These are phyloP conservation scores for Phoma herbarum DNA, from an alignment of 2,329 filamentous ascomycete genomes.

Conservation along the genomic window DNA sequence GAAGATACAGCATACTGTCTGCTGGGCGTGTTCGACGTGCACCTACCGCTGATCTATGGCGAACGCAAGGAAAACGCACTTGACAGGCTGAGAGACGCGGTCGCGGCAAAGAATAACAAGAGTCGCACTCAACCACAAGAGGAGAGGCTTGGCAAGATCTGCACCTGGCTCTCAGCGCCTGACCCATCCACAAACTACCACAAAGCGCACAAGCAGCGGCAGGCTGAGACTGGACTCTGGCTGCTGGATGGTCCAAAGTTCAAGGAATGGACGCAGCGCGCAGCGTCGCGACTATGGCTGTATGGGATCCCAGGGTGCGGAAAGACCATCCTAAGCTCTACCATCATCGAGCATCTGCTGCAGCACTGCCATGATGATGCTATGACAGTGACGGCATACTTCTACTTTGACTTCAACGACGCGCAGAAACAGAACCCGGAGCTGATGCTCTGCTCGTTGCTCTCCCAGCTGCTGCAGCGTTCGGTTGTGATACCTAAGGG, in stretches of 20 bases:
- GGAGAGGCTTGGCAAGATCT: conserved; percentile 22
- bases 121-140: background rate
- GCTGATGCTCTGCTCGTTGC: conserved; percentile 50
- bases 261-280: conserved; percentile 40
- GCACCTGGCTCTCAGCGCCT: conserved; percentile 47
- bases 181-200: conserved; percentile 50
- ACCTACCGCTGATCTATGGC: conserved; percentile 34
- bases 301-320: conserved; percentile 55
- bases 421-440: conserved; percentile 47
- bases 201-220: conserved; percentile 40
- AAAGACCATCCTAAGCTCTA: conserved; percentile 54
- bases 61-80: conserved; percentile 22
- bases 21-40: conserved; percentile 23
- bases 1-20: conserved; percentile 31
- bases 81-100: background rate
- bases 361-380: conserved; percentile 22
- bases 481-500: conserved; percentile 17
- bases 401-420: conserved; percentile 52
- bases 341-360: conserved; percentile 46
- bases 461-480: conserved; percentile 47
- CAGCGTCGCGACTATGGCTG: conserved; percentile 51
- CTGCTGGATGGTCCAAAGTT: conserved; percentile 44
- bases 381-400: conserved; percentile 30
- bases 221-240: conserved; percentile 50
- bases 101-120: background rate